phyloP scores from a whole-genome alignment of 2,329 filamentous ascomycete species.

The Neofusicoccum kwambonambiense region DNA sequence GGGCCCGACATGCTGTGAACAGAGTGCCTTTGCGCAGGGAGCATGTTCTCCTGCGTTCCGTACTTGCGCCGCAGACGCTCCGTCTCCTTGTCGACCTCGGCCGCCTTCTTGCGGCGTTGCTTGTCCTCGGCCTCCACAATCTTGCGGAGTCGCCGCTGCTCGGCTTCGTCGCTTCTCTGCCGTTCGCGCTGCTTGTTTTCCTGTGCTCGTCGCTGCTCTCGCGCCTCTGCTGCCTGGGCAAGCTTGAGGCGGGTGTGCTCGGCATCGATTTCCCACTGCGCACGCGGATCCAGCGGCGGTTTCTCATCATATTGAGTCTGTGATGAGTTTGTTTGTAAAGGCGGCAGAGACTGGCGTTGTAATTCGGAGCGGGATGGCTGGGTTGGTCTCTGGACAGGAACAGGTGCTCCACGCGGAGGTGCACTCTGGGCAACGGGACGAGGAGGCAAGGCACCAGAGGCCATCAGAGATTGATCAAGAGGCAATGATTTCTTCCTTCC shows the following conservation, averaged over 20 bases:
- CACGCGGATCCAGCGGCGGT: constrained; percentile 48
- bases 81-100: constrained; percentile 69
- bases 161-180: constrained; percentile 56
- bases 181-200: constrained; percentile 50
- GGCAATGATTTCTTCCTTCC: constrained; percentile 37
- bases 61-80: constrained; percentile 68
- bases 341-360: constrained; percentile 31
- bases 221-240: not conserved
- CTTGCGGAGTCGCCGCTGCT: constrained; percentile 61
- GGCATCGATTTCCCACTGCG: constrained; percentile 53
- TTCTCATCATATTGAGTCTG: constrained; percentile 31
- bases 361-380: constrained; percentile 20
- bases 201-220: constrained; percentile 33
- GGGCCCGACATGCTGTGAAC: not conserved
- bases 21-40: not conserved
- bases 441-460: not conserved
- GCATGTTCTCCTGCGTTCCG: constrained; percentile 42
- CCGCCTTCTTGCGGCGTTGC: constrained; percentile 48
- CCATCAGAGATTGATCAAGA: constrained; percentile 1
- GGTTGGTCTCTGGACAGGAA: not conserved
- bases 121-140: constrained; percentile 67
- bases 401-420: not conserved
- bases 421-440: not conserved
- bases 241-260: constrained; percentile 46
- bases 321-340: constrained; percentile 28